phyloP scores from a whole-genome alignment of 1,284 basidiomycete species.

The Baeospora myosura region DNA sequence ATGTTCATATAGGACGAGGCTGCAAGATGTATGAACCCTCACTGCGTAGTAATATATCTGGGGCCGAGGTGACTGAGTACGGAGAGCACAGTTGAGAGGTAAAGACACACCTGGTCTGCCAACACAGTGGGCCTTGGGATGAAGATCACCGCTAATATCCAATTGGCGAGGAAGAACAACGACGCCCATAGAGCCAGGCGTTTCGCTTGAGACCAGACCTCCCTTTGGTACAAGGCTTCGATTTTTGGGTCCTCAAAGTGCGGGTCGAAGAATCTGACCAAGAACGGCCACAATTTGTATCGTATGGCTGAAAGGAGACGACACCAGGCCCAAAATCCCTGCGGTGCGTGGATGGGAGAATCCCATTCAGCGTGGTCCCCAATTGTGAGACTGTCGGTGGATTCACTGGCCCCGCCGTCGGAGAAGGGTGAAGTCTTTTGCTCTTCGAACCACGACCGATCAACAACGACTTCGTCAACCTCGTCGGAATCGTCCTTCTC shows the following conservation, averaged over 20 bases:
- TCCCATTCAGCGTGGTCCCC: slow-evolving; percentile 4
- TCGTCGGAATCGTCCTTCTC: slow-evolving; percentile 19
- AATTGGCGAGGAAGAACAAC: slow-evolving; percentile 52
- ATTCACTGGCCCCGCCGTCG: slow-evolving; percentile 29
- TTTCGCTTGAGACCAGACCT: slow-evolving; percentile 22
- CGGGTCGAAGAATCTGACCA: slow-evolving; percentile 35
- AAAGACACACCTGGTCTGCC: slow-evolving; percentile 28
- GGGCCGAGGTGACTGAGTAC: not conserved
- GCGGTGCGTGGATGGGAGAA: slow-evolving; percentile 5
- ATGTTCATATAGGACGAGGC: not conserved
- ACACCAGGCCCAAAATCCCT: slow-evolving; percentile 9
- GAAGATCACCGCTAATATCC: slow-evolving; percentile 41
- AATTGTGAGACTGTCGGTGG: slow-evolving; percentile 11
- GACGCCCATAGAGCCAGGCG: slow-evolving; percentile 47
- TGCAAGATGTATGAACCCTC: slow-evolving; percentile 13
- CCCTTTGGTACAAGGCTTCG: slow-evolving; percentile 37
- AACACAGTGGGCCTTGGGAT: slow-evolving; percentile 37
- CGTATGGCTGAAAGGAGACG: slow-evolving; percentile 5
- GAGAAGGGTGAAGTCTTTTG: slow-evolving; percentile 31
- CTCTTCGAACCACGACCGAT: slow-evolving; percentile 45
- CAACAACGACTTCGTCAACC: slow-evolving; percentile 52
- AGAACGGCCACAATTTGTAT: slow-evolving; percentile 13
- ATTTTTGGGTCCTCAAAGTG: slow-evolving; percentile 39
- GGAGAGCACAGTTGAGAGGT: not conserved
- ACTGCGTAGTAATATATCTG: slow-evolving; percentile 49